A percentile compares a stretch with the other conserved stretches of the same genome.
These are phyloP conservation scores for Lactarius tabidus DNA, from an alignment of 768 basidiomycete genomes.

Conservation along the genomic window DNA sequence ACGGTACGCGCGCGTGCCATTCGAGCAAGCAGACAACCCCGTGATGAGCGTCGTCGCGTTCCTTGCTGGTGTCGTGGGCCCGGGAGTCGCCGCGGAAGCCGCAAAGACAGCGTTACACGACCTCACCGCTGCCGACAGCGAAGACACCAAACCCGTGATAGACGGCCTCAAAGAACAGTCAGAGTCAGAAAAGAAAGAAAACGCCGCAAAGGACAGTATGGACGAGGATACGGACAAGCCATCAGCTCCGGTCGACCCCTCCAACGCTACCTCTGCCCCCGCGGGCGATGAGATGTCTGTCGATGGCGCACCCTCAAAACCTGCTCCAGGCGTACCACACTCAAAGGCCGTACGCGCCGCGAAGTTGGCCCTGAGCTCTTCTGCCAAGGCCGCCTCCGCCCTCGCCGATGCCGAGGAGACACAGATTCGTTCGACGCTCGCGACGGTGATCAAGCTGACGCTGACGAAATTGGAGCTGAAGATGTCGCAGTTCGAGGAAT, in stretches of 20 bases:
- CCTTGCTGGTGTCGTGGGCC: conserved; percentile 87
- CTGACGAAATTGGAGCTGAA: conserved; percentile 90
- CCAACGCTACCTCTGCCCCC: conserved; percentile 22
- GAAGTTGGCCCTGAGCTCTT: conserved; percentile 81
- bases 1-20: conserved; percentile 76
- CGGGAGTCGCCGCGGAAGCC: conserved; percentile 88
- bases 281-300: conserved; percentile 44
- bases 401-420: conserved; percentile 81
- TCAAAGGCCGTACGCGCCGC: conserved; percentile 82
- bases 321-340: conserved; percentile 49
- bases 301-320: conserved; percentile 39
- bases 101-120: conserved; percentile 87
- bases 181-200: conserved; percentile 34
- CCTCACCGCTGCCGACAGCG: conserved; percentile 58
- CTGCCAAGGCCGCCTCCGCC: conserved; percentile 75
- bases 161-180: conserved; percentile 32
- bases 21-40: conserved; percentile 94
- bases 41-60: conserved; percentile 99
- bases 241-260: conserved; percentile 20
- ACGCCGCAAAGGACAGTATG: conserved; percentile 35
- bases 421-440: conserved; percentile 73
- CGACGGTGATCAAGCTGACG: conserved; percentile 79
- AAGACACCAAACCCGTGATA: conserved; percentile 28
- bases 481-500: conserved; percentile 89
- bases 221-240: conserved; percentile 25